phyloP scores from a whole-genome alignment of 345 rosid genomes.

The Arabidopsis arenosa region DNA sequence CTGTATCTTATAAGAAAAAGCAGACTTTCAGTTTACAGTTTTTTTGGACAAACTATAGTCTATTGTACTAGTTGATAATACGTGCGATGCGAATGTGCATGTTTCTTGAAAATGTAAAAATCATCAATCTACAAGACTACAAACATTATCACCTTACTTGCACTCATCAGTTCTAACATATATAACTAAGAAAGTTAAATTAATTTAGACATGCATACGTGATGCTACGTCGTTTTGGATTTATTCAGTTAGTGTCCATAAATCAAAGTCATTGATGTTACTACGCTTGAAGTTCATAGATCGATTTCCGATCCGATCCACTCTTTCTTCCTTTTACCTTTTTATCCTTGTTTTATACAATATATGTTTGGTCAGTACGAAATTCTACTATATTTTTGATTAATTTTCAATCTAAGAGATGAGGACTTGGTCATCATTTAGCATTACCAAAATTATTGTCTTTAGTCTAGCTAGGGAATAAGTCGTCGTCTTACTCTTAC shows the following conservation, averaged over 20 bases:
- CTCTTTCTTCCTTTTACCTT: not conserved
- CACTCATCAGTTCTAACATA: not conserved
- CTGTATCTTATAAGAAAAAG: not conserved
- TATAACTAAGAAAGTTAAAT: not conserved
- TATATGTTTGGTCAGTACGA: not conserved
- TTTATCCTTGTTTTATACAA: not conserved
- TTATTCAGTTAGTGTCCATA: not conserved
- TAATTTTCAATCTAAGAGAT: conserved; percentile 3
- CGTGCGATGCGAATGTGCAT: conserved; percentile 11
- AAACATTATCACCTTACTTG: conserved; percentile 12
- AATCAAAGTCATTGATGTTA: conserved; percentile 2
- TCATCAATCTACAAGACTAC: not conserved
- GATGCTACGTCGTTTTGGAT: not conserved
- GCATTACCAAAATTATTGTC: conserved; percentile 13
- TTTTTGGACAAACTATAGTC: not conserved
- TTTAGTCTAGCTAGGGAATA: conserved; percentile 11
- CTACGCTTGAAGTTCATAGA: not conserved
- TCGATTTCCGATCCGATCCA: not conserved
- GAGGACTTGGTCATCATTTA: conserved; percentile 11
- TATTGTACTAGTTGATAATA: not conserved
- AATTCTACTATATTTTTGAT: not conserved
- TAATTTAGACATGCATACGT: not conserved
- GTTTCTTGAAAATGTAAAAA: conserved; percentile 4
- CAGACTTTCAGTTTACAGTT: conserved; percentile 11
- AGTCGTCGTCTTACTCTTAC: conserved; percentile 33